Base-by-base conservation (phyloP, 495 filamentous ascomycete genomes). In the Annulohypoxylon bovei region DNA sequence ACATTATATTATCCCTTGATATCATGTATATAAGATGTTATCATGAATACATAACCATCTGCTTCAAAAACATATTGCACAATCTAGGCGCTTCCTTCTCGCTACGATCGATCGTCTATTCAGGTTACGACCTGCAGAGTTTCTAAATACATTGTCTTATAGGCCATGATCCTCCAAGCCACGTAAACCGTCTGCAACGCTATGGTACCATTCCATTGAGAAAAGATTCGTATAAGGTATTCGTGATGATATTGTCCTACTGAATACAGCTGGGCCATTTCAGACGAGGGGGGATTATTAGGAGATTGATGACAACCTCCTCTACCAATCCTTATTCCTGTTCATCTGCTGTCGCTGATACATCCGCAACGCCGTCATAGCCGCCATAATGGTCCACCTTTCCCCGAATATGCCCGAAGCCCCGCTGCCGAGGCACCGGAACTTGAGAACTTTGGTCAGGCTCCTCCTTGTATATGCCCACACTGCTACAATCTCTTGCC, bases 301-400 rank as follows among this genome's bases (percentile, higher is more conserved):
- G n/a, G 49, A 6, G 7, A 14, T 20, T 33, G 6, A n/a, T 0
- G 3, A 9, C 28, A 23, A 46, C 11, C 49, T 5, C 11, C 37
- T 32, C 59, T 23, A 66, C 62, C 53, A 58, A 27, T 39, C 62
- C 18, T 30, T 28, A 39, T 66, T 9, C 44, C 28, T 61, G n/a
- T 61, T 60, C 53, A 58, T 54, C 42, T 52, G 37, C 9, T 75
- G 62, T 27, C 57, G 32, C 50, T 69, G 67, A 33, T 62, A 72
- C 46, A 75, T 65, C 16, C 56, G 59, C 42, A 75, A 23, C 25
- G 68, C 68, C 27, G 68, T 66, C 58, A 72, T 65, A 8, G 62
- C 68, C 20, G 65, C 68, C 72, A 75, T 75, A 42, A 72, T 59
- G 7, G 60, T 50, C 68, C 69, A 75, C 2, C 72, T 49, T 39